Conservation (phyloP, 768 basidiomycete genomes). For the Termitomyces sp. region DNA sequence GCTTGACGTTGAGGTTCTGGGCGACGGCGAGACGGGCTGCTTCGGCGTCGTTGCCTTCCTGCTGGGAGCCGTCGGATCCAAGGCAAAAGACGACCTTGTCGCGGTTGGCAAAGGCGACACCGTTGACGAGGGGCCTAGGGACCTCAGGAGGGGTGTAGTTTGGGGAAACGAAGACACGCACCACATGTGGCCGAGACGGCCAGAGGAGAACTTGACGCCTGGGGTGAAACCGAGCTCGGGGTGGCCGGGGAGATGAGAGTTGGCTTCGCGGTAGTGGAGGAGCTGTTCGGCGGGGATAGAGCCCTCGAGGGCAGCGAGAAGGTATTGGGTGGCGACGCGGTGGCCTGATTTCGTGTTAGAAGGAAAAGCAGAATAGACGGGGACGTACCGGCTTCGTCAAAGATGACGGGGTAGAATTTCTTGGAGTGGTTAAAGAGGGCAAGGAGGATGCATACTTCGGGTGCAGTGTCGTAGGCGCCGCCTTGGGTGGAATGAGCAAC, state of each 20-base stretch:
- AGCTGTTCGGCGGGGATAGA: conserved; percentile 68
- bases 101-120: conserved; percentile 73
- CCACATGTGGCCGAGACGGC: conserved; percentile 92
- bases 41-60: conserved; percentile 89
- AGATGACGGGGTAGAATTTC: conserved; percentile 63
- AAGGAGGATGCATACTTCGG: conserved; percentile 78
- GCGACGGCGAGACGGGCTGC: conserved; percentile 86
- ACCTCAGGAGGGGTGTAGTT: neutral
- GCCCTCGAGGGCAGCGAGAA: conserved; percentile 75
- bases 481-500: conserved; percentile 23
- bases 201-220: conserved; percentile 91
- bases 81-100: conserved; percentile 77
- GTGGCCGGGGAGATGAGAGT: conserved; percentile 84
- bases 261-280: conserved; percentile 79
- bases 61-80: conserved; percentile 88
- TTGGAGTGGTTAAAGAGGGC: conserved; percentile 63
- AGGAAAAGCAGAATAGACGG: neutral
- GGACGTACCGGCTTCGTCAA: conserved; percentile 73
- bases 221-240: conserved; percentile 87
- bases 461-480: conserved; percentile 72
- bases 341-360: conserved; percentile 48
- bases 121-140: conserved; percentile 80
- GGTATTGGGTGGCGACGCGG: conserved; percentile 86
- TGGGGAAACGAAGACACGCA: conserved; percentile 15
- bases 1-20: conserved; percentile 75